These are phyloP conservation scores for Sabuloglossum arenarium DNA, from an alignment of 495 filamentous ascomycete species.

Conservation along the genomic window DNA sequence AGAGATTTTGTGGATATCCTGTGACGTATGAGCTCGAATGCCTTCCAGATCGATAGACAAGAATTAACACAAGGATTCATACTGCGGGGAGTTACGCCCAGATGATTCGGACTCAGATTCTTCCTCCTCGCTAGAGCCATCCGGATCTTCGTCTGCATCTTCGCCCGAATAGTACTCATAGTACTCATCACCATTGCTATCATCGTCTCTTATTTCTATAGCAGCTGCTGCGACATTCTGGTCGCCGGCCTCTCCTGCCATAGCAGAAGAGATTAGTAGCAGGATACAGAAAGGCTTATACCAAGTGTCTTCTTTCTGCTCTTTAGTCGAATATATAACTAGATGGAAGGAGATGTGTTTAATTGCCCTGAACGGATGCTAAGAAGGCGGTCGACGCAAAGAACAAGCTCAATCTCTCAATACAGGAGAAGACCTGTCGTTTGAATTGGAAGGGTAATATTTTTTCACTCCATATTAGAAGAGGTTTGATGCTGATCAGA, in stretches of 20 bases:
- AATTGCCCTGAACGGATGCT: neutral
- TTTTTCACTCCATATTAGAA: neutral
- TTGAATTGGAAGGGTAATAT: no score
- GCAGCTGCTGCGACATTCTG: neutral
- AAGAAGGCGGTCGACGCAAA: neutral
- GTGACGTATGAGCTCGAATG: neutral
- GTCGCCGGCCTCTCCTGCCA: neutral
- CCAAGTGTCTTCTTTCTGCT: neutral
- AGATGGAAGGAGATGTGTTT: neutral
- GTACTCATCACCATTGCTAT: neutral
- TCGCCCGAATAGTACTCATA: neutral
- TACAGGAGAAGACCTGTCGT: neutral
- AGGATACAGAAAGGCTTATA: neutral
- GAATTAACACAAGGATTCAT: neutral
- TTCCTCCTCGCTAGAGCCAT: neutral
- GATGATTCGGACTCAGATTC: neutral
- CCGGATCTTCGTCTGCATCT: neutral
- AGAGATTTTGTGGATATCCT: constrained; percentile 25
- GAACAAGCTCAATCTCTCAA: neutral
- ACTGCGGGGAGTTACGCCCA: neutral
- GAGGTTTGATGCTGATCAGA: neutral
- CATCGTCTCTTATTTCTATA: neutral
- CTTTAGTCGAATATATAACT: neutral
- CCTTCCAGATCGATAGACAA: neutral
- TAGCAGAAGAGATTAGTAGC: neutral